Conservation (phyloP, 306 rosid species). For the Vicia villosa region DNA sequence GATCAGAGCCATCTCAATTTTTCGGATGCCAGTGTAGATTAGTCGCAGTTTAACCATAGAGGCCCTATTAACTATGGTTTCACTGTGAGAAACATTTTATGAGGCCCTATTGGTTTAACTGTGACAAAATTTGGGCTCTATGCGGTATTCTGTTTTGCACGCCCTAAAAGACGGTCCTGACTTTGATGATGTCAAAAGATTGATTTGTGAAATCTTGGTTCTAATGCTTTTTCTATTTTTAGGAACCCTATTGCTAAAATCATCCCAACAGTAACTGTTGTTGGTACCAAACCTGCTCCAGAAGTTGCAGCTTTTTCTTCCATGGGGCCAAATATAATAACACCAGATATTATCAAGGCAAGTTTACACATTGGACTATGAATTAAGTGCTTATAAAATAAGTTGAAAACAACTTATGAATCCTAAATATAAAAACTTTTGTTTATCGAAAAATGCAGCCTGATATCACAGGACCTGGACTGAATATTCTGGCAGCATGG, state of each 20-base stretch:
- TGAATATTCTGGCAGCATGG: constrained; percentile 79
- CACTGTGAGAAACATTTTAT: no score
- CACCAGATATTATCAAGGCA: constrained; percentile 70
- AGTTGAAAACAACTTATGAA: not conserved
- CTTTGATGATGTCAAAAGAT: constrained; percentile 1
- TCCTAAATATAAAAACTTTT: not conserved
- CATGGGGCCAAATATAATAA: constrained; percentile 63
- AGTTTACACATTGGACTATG: constrained; percentile 18
- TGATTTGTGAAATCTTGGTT: constrained; percentile 6
- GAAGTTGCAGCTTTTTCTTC: constrained; percentile 69
- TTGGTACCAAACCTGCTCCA: constrained; percentile 63
- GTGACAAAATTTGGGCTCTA: no score
- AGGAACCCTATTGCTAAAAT: constrained; percentile 68
- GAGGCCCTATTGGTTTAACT: no score
- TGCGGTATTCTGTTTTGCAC: no score
- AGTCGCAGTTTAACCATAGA: no score
- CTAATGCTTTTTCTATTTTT: constrained; percentile 30
- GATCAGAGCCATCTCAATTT: not conserved
- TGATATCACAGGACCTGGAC: constrained; percentile 65
- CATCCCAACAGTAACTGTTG: constrained; percentile 45
- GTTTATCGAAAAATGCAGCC: constrained; percentile 53
- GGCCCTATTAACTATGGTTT: no score
- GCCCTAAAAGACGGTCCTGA: not conserved
- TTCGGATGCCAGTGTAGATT: no score
- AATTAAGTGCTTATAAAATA: not conserved